phyloP scores from a whole-genome alignment of 164 flowering plant genomes.

The Berberis vulgaris region DNA sequence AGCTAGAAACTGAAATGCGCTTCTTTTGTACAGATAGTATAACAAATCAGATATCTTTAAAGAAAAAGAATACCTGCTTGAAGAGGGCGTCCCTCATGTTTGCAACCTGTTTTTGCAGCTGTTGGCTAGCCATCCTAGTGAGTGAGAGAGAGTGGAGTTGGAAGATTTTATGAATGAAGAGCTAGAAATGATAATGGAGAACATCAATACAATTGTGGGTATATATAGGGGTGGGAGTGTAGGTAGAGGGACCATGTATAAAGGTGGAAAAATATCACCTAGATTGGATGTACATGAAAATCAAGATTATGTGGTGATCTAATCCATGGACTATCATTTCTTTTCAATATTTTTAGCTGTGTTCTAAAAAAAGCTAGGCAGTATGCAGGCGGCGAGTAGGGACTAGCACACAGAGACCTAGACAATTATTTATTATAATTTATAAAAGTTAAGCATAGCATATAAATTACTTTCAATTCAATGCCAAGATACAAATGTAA shows the following conservation, averaged over 20 bases:
- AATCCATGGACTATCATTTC: no score
- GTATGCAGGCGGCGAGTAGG: no score
- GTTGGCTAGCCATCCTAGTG: constrained; percentile 33
- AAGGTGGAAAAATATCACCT: neutral
- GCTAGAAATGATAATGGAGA: neutral
- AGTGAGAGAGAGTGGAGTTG: neutral
- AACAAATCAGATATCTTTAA: neutral
- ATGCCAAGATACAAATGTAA: no score
- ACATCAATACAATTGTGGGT: constrained; percentile 5
- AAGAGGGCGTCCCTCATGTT: constrained; percentile 51
- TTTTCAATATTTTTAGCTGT: no score
- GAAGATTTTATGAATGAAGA: neutral
- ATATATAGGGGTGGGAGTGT: constrained; percentile 10
- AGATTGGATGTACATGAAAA: no score
- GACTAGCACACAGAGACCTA: no score
- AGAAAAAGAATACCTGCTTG: constrained; percentile 47
- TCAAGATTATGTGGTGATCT: no score
- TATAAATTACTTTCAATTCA: no score
- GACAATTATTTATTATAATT: no score
- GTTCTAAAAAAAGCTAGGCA: no score
- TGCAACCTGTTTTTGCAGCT: constrained; percentile 43
- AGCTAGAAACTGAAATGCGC: neutral
- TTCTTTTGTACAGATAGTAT: neutral
- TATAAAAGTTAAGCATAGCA: no score
- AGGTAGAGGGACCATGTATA: neutral